Conservation (phyloP, 2,329 filamentous ascomycete species). For the Fusarium compactum region DNA sequence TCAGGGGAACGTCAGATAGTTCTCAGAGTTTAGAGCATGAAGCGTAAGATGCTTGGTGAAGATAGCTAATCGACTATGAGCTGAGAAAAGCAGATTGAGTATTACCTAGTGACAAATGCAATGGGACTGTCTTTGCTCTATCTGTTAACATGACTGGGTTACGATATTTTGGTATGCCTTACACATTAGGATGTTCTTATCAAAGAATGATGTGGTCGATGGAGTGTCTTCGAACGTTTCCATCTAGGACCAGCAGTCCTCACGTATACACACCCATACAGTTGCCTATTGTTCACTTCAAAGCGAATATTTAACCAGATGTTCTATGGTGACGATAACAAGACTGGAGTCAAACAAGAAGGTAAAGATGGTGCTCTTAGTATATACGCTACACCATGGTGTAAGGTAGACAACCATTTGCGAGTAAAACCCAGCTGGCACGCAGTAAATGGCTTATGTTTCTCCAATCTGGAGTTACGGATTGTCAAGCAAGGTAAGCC, state of each 20-base stretch:
- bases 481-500: not conserved
- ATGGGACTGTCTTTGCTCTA: not conserved
- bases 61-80: not conserved
- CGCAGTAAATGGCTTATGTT: not conserved
- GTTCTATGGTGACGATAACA: not conserved
- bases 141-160: not conserved
- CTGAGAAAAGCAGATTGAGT: too few species aligned
- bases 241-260: not conserved
- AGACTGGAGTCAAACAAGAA: too few species aligned
- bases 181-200: fast-evolving
- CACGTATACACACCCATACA: not conserved
- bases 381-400: not conserved
- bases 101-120: not conserved
- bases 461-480: not conserved
- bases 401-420: not conserved
- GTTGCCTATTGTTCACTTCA: not conserved
- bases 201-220: not conserved
- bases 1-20: not conserved
- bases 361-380: too few species aligned
- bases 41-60: not conserved
- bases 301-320: not conserved
- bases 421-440: not conserved
- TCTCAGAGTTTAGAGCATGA: not conserved
- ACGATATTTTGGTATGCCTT: not conserved
- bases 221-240: not conserved